Conservation (phyloP, 441 rosid species). For the Lepidium campestre region DNA sequence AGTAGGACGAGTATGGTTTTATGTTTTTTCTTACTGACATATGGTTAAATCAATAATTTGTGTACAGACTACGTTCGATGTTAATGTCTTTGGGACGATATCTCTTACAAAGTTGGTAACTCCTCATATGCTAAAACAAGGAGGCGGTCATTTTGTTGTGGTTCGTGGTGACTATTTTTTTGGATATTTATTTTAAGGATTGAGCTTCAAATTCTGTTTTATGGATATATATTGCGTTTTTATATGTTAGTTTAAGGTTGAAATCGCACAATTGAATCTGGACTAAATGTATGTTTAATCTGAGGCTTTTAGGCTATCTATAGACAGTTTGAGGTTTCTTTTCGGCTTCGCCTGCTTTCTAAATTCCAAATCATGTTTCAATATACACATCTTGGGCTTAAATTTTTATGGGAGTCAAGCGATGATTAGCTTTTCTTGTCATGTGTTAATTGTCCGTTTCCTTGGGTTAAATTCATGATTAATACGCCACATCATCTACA, state of each 20-base stretch:
- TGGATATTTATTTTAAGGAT: neutral
- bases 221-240: neutral
- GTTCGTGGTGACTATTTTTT: slow-evolving; percentile 47
- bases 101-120: slow-evolving; percentile 74
- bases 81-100: slow-evolving; percentile 83
- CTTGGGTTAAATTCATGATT: neutral
- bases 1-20: neutral
- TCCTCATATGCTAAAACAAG: slow-evolving; percentile 72
- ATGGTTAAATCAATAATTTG: slow-evolving; percentile 6
- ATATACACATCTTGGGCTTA: neutral
- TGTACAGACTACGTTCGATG: slow-evolving; percentile 64
- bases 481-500: slow-evolving; percentile 16
- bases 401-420: neutral
- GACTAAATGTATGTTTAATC: neutral
- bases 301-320: neutral
- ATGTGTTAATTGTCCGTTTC: neutral
- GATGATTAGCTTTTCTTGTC: neutral
- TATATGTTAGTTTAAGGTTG: neutral
- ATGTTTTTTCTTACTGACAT: neutral
- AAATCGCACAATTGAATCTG: neutral
- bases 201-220: neutral
- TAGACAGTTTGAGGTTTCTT: neutral
- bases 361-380: neutral
- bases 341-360: neutral
- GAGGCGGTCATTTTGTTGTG: slow-evolving; percentile 92